Conservation (phyloP, 257 asterid species). For the Rhazya stricta region DNA sequence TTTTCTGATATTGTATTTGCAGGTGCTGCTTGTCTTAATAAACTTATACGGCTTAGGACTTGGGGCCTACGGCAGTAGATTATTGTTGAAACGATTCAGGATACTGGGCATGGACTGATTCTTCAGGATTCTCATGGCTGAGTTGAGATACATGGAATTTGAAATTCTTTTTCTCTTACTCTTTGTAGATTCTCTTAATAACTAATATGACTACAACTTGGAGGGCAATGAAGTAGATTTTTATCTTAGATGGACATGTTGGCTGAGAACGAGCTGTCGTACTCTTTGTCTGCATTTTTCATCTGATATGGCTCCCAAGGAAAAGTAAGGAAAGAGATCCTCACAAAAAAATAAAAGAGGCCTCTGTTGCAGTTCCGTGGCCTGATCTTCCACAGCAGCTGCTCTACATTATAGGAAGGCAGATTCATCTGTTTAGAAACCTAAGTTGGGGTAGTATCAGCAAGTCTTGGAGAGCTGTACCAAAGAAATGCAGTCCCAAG, state of each 20-base stretch:
- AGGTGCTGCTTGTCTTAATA: too few relatives aligned
- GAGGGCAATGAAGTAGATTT: too few relatives aligned
- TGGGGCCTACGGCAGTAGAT: too few relatives aligned
- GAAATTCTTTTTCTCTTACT: neutral
- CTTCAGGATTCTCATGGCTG: too few relatives aligned
- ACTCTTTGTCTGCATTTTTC: neutral
- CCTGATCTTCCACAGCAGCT: conserved; percentile 37
- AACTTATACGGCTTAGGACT: too few relatives aligned
- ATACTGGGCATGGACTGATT: too few relatives aligned
- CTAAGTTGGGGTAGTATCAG: conserved; percentile 23
- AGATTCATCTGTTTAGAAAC: conserved; percentile 21
- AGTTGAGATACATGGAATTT: too few relatives aligned
- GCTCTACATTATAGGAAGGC: conserved; percentile 12
- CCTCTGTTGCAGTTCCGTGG: conserved; percentile 27
- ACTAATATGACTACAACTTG: conserved; percentile 12
- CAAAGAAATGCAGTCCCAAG: conserved; percentile 16
- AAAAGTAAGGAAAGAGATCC: conserved; percentile 5
- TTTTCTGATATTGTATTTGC: too few relatives aligned
- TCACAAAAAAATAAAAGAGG: conserved; percentile 1
- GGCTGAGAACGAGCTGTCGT: neutral
- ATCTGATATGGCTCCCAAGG: conserved; percentile 14
- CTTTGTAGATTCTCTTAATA: neutral
- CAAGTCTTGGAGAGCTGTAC: conserved; percentile 31
- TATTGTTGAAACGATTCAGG: too few relatives aligned
- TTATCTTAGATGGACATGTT: too few relatives aligned